These are phyloP conservation scores for Colletotrichum sidae DNA, from an alignment of 2,329 filamentous ascomycete species.

Conservation along the genomic window DNA sequence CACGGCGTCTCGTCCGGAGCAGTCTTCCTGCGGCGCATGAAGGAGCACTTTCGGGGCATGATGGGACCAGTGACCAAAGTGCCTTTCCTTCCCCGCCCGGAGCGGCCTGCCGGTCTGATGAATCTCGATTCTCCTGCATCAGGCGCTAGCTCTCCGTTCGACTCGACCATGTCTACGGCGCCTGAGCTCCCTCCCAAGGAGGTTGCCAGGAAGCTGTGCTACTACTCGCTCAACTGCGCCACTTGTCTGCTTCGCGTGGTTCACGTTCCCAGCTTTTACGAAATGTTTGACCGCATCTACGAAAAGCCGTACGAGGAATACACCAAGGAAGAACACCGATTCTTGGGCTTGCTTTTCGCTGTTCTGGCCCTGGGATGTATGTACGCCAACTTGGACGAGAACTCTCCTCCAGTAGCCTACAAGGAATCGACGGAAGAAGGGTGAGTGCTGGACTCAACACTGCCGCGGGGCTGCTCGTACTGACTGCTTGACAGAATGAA, in stretches of 20 bases:
- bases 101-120: constrained; percentile 60
- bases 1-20: constrained; percentile 93
- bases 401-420: constrained; percentile 60
- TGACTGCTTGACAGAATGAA: constrained; percentile 67
- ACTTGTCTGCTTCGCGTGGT: constrained; percentile 76
- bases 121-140: constrained; percentile 76
- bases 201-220: constrained; percentile 63
- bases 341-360: constrained; percentile 77
- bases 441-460: constrained; percentile 49
- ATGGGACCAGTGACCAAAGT: constrained; percentile 73
- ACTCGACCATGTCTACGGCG: constrained; percentile 63
- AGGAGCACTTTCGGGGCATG: constrained; percentile 85
- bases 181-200: constrained; percentile 78
- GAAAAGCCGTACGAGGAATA: constrained; percentile 72
- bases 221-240: constrained; percentile 67
- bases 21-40: constrained; percentile 87
- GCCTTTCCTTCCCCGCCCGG: constrained; percentile 67
- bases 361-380: constrained; percentile 79
- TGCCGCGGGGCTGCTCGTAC: background rate
- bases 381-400: constrained; percentile 71
- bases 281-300: constrained; percentile 82
- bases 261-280: constrained; percentile 85
- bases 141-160: constrained; percentile 72
- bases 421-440: constrained; percentile 66
- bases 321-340: constrained; percentile 73